Evolutionary conservation across 352 stramenopile species (phyloP).

Genomic region (Globisporangium viniferum): DNA sequence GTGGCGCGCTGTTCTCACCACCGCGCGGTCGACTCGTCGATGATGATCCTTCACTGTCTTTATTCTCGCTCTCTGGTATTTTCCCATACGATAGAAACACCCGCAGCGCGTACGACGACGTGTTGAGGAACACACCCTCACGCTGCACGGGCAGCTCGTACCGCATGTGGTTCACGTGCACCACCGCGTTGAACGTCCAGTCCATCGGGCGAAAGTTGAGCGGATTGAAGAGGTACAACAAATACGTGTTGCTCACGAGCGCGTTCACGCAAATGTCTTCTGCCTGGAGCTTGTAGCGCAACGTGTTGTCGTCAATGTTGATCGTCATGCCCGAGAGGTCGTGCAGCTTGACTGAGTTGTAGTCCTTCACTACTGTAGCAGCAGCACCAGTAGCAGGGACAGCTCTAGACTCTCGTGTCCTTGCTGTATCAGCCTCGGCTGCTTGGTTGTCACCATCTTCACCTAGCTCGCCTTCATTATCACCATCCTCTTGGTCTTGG

Average conservation of each 20-base stretch:
- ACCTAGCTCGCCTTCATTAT: background rate
- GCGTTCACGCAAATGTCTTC: conserved; percentile 74
- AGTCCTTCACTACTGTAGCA: conserved; percentile 13
- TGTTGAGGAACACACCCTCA: conserved; percentile 83
- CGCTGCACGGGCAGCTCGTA: conserved; percentile 57
- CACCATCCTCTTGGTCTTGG: background rate
- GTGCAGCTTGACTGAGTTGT: conserved; percentile 61
- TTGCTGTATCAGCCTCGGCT: background rate
- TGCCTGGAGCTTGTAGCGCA: conserved; percentile 60
- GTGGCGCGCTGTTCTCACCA: conserved; percentile 48
- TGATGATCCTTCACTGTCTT: conserved; percentile 14
- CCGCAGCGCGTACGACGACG: conserved; percentile 57
- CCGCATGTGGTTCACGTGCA: conserved; percentile 49
- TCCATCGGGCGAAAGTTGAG: conserved; percentile 77
- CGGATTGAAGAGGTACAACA: conserved; percentile 88
- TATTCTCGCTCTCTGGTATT: conserved; percentile 39
- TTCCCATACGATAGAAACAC: conserved; percentile 87
- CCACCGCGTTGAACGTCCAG: conserved; percentile 70
- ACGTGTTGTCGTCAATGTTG: conserved; percentile 80
- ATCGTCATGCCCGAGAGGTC: conserved; percentile 86
- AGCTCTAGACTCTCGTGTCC: background rate
- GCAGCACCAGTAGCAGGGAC: background rate
- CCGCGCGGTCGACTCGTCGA: conserved; percentile 30
- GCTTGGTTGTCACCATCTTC: background rate
- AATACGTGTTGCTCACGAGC: conserved; percentile 82